These are phyloP conservation scores for Dissophora globulifera DNA, from an alignment of 192 early-diverging fungal species.

Conservation along the genomic window DNA sequence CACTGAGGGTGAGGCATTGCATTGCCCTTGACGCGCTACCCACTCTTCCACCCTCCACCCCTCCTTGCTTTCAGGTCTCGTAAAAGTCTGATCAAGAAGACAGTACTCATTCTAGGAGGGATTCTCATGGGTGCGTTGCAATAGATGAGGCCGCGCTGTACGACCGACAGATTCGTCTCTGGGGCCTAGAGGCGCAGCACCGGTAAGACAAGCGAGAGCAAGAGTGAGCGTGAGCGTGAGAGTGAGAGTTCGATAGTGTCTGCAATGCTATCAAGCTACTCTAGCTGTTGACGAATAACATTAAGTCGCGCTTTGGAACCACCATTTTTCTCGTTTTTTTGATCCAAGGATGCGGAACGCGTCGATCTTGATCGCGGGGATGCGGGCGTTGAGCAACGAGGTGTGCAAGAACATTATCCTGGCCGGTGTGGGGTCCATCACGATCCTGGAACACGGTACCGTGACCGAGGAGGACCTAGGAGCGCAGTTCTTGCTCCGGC, in stretches of 20 bases:
- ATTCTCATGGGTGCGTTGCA: not conserved
- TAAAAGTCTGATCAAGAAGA: too few species aligned
- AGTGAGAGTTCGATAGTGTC: too few species aligned
- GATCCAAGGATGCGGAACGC: slow-evolving; percentile 89
- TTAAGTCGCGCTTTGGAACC: too few species aligned
- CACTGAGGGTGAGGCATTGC: slow-evolving; percentile 23
- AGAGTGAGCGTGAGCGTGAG: too few species aligned
- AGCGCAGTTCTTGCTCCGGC: slow-evolving; percentile 76
- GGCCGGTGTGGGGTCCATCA: slow-evolving; percentile 83
- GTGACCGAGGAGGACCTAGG: slow-evolving; percentile 76
- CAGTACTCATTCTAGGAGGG: not conserved
- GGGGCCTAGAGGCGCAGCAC: slow-evolving; percentile 94
- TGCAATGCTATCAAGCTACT: too few species aligned
- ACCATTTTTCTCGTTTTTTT: too few species aligned
- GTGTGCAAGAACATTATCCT: slow-evolving; percentile 93
- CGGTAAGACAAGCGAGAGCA: too few species aligned
- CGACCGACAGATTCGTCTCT: slow-evolving; percentile 97
- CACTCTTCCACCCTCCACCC: too few species aligned
- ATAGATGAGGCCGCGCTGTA: slow-evolving; percentile 92
- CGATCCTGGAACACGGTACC: slow-evolving; percentile 68
- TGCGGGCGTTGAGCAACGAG: slow-evolving; percentile 83
- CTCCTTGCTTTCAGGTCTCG: too few species aligned
- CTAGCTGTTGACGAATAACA: too few species aligned
- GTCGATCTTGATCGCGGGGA: slow-evolving; percentile 77
- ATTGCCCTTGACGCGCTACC: not conserved